Percentiles rank a stretch among this genome's conserved stretches.
phyloP scores from a whole-genome alignment of 2,329 filamentous ascomycete genomes.

The Cladophialophora chaetospira region DNA sequence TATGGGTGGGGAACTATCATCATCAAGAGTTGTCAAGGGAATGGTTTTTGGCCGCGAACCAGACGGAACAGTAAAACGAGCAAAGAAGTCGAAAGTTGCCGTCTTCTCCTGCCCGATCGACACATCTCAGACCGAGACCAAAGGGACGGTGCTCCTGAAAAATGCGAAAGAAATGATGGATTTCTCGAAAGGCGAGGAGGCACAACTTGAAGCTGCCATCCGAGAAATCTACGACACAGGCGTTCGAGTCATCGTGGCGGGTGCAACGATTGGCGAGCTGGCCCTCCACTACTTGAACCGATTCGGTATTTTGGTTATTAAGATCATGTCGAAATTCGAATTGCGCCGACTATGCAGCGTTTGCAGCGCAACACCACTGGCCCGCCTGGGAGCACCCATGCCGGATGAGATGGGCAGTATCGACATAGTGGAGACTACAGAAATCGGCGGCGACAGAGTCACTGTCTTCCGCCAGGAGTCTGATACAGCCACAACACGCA shows the following conservation, averaged over 20 bases:
- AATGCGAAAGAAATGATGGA: constrained; percentile 99
- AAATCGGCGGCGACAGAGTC: constrained; percentile 96
- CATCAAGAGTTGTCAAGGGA: constrained; percentile 91
- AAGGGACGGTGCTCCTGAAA: constrained; percentile 94
- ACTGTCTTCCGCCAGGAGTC: constrained; percentile 96
- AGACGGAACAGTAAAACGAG: constrained; percentile 90
- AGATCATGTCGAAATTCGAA: constrained; percentile 97
- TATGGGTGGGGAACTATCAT: constrained; percentile 93
- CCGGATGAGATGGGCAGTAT: constrained; percentile 98
- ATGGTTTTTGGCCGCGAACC: constrained; percentile 98
- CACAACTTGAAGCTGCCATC: constrained; percentile 83
- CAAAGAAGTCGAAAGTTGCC: constrained; percentile 87
- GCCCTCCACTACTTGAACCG: constrained; percentile 98
- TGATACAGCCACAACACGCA: constrained; percentile 77
- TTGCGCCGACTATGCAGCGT: constrained; percentile 92
- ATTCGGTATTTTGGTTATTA: constrained; percentile 92
- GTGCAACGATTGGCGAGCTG: constrained; percentile 90
- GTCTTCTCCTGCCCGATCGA: constrained; percentile 97
- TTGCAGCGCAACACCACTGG: constrained; percentile 93
- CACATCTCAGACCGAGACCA: constrained; percentile 94
- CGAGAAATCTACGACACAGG: constrained; percentile 97
- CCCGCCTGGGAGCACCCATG: constrained; percentile 94
- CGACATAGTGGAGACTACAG: constrained; percentile 92
- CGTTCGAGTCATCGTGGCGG: constrained; percentile 86
- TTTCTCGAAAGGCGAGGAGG: constrained; percentile 96